These are phyloP conservation scores for Candida glucosophila DNA, from an alignment of 1,139 yeast genomes.

Conservation along the genomic window DNA sequence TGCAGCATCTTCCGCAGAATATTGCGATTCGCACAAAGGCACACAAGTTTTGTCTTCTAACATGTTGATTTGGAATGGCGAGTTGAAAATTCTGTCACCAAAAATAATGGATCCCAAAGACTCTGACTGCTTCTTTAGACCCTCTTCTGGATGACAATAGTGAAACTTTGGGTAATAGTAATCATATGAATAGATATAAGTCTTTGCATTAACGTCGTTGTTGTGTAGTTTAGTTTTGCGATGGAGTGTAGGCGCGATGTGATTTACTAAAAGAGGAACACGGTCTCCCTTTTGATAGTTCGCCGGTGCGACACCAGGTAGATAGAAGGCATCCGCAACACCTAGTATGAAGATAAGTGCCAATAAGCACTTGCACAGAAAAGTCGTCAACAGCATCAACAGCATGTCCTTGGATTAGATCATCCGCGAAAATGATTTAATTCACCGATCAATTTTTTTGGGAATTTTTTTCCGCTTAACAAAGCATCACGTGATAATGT, in stretches of 20 bases:
- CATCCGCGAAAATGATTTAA: background rate
- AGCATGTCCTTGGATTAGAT: conserved; percentile 1
- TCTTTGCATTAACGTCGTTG: conserved; percentile 26
- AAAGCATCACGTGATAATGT: conserved; percentile 2
- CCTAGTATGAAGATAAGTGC: conserved; percentile 13
- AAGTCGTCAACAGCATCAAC: too few relatives aligned
- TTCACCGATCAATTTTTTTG: conserved; percentile 1
- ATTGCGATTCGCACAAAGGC: conserved; percentile 49
- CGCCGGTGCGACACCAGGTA: conserved; percentile 95
- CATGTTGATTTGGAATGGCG: conserved; percentile 81
- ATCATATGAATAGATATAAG: conserved; percentile 68
- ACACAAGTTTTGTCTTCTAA: conserved; percentile 62
- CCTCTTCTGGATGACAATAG: conserved; percentile 70
- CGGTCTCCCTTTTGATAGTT: conserved; percentile 65
- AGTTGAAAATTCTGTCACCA: conserved; percentile 91
- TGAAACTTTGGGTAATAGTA: conserved; percentile 79
- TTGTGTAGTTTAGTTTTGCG: conserved; percentile 24
- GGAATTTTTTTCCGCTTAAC: conserved; percentile 1
- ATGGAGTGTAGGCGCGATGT: conserved; percentile 72
- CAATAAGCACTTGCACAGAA: conserved; percentile 7
- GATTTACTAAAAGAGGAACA: conserved; percentile 79
- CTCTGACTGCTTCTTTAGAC: conserved; percentile 72
- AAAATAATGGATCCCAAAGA: conserved; percentile 87
- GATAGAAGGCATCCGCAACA: conserved; percentile 53
- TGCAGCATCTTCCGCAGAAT: conserved; percentile 56